Evolutionary conservation across 73 alveolate genomes (phyloP), one percentile per base, ranked within the genome.

Genomic region (Paraurostyla sp.): DNA sequence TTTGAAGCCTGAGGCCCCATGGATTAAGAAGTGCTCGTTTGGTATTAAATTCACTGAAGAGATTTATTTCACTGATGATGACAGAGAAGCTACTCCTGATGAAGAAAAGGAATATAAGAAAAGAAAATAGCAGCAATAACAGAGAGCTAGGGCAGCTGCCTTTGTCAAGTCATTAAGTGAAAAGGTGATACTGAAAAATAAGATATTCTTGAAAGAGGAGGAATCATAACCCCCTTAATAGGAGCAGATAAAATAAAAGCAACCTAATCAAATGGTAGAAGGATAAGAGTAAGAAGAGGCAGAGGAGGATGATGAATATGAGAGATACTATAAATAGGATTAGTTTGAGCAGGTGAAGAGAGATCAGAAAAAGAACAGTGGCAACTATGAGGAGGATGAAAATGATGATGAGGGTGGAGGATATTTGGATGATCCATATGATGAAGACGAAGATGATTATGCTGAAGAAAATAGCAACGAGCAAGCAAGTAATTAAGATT

Each of bases 31-130:
- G 45, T 68, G 91, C 57, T 38, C 83, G 27, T 83, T 60, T 49
- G 96, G 96, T 18, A 91, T 91, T 11, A 91, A 91, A 65, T 91
- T 91, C 73, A 91, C 96, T 1, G 96, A 91, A 33, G 83, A 91
- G 60, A 91, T 91, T 25, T 85, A 91, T 42, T 60, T 49, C 84
- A 91, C 96, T n/a, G 96, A 84, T 84, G 96, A 84, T 23, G 93
- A 91, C 46, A 45, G 83, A 36, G 96, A 91, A 52, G 89, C 89
- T 0, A 78, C 89, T 13, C 89, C 89, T 16, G 89, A 78, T 78
- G 89, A 78, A 32, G 76, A 78, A 27, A 78, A 78, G 59, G 89
- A 78, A 35, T 78, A 78, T 43, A 78, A 78, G 62, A 78, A 78
- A 43, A 54, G 89, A 4, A 78, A 78, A 35, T 27, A 78, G 32